Conservation (phyloP, 2,329 filamentous ascomycete genomes). For the Aspergillus viridinutans region DNA sequence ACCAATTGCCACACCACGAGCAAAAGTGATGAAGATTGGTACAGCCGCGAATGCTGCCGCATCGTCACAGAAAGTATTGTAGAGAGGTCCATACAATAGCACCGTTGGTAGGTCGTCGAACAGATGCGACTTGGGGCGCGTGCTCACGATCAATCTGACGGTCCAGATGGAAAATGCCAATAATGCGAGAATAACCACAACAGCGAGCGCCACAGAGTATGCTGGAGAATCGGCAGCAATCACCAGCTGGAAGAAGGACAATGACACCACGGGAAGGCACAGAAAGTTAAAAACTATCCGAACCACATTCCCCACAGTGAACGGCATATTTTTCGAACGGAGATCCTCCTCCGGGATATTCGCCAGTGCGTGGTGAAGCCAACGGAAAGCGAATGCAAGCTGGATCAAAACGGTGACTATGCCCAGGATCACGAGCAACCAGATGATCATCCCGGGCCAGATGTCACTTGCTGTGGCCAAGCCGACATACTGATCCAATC, state of each 20-base stretch:
- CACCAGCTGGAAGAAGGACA: conserved; percentile 90
- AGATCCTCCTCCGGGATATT: conserved; percentile 79
- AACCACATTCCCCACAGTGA: conserved; percentile 72
- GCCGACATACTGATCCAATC: conserved; percentile 75
- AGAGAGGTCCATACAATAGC: conserved; percentile 84
- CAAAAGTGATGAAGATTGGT: conserved; percentile 75
- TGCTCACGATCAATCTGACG: conserved; percentile 72
- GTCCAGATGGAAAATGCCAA: conserved; percentile 74
- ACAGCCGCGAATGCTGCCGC: conserved; percentile 86
- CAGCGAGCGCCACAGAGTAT: conserved; percentile 69
- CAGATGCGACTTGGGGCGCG: conserved; percentile 76
- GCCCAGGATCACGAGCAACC: conserved; percentile 73
- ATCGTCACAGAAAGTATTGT: conserved; percentile 96
- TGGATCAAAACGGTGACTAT: conserved; percentile 67
- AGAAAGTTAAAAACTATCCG: conserved; percentile 92
- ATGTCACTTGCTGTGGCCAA: conserved; percentile 73
- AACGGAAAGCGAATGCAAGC: conserved; percentile 69
- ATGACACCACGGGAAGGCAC: conserved; percentile 75
- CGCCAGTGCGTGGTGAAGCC: conserved; percentile 68
- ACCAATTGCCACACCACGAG: conserved; percentile 85
- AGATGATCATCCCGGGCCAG: conserved; percentile 92
- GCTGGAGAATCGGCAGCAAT: conserved; percentile 64
- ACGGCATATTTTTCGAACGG: conserved; percentile 85
- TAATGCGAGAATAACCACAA: conserved; percentile 67
- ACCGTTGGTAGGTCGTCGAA: conserved; percentile 93